Evolutionary conservation across 495 filamentous ascomycete species (phyloP), one percentile per base, ranked within the genome.

Genomic region (Aspergillus baeticus): DNA sequence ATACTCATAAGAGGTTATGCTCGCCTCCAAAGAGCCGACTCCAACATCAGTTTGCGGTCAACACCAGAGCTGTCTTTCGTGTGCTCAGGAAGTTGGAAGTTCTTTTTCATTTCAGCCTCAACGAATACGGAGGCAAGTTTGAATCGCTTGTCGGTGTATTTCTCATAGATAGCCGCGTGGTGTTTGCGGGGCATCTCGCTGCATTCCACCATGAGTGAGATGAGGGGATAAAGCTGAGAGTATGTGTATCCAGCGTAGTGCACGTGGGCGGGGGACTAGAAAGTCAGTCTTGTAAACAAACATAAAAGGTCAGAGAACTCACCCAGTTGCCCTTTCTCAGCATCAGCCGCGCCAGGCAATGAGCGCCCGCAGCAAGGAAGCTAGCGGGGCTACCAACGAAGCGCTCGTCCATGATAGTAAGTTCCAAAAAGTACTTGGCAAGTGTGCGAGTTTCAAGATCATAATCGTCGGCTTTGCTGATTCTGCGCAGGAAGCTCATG

Each of bases 391-490:
- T 89, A 42, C 86, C 89, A 38, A 98, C 92, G 65, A 98, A 98
- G 22, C 93, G 87, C 77, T 98, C 94, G 70, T 98, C 94, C 91
- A 98, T 96, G 69, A 98, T 87, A 37, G 91, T 94, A 38, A 97
- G 79, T 69, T 98, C 94, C 45, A 98, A 78, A 74, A 98, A 97
- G 74, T 98, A 98, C 77, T 98, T 98, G 59, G 94, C 92, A 26
- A 98, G 81, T 5, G 95, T 98, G 18, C 94, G 84, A 18, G 92
- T 97, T 74, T 98, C 92, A 46, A 96, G 77, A 65, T 98, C 92
- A 68, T 98, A 98, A 66, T 97, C 92, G 70, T 98, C 94, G 14
- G 94, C 94, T 76, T 98, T 98, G 84, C 94, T 98, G 69, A 97
- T 93, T 52, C 92, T 85, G 49, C 94, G 81, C 46, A 98, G 78